Base-by-base conservation (phyloP, 495 filamentous ascomycete species). In the Xylaria telfairii region DNA sequence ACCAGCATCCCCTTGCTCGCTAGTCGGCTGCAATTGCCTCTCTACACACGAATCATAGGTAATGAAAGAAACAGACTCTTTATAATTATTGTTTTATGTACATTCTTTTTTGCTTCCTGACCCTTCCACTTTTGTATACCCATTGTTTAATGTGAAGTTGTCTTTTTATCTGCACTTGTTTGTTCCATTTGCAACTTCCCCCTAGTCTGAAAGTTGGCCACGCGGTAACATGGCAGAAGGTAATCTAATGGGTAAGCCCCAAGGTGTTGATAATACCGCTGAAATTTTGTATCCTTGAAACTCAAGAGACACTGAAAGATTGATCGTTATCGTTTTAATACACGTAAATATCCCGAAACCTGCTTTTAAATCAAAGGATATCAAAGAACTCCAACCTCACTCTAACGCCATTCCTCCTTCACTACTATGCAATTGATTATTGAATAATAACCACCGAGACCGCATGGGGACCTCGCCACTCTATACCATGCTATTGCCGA, bases 351-450 rank as follows among this genome's bases (percentile, higher is more conserved):
- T 69, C 69, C 70, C 70, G 67, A 30, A 68, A 1, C 32, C 46
- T 56, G 44, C 56, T 44, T 51, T 57, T 24, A 56, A 71, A 71
- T 71, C 68, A 66, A 71, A 71, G 68, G 68, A 66, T 71, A 71
- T 71, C 56, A 62, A 51, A 62, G 28, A 54, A 69, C 46, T 41
- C 67, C 44, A 51, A 71, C 66, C 63, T 46, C 49, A 59, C 39
- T 63, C 74, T 30, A 71, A 77, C 76, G 76, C 76, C 76, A 32
- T 34, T 62, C 49, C 57, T 47, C 54, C 46, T n/a, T 28, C 56
- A 37, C 28, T 26, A 63, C 21, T 13, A 69, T 69, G 57, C 67
- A 54, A 42, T 53, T 49, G 7, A 34, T 15, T 30, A 4, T 21
- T 19, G 15, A n/a, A 28, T 30, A 7, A 30, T n/a, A 8, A 47